phyloP scores from a whole-genome alignment of 2,329 filamentous ascomycete species.

The Diaporthe aspalathi region DNA sequence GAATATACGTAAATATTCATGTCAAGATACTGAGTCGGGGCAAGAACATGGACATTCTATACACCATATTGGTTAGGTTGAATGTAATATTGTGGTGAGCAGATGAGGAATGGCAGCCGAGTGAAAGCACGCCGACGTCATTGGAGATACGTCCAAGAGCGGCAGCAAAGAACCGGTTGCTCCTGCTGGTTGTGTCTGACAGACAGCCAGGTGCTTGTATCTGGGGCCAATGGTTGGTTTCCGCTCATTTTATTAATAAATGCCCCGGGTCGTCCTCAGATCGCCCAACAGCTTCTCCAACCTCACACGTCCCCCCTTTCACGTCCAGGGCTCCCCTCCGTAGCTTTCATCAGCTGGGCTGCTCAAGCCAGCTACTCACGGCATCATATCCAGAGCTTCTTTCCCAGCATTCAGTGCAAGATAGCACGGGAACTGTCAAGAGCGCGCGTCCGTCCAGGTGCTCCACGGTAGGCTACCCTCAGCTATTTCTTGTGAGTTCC shows the following conservation, averaged over 20 bases:
- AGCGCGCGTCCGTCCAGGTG: background rate
- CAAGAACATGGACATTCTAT: background rate
- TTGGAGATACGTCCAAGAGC: slow-evolving; percentile 9
- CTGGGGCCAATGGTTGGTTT: slow-evolving; percentile 8
- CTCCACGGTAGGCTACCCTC: slow-evolving; percentile 1
- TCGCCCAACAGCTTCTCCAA: slow-evolving; percentile 9
- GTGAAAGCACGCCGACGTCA: slow-evolving; percentile 20
- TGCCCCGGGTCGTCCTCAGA: background rate
- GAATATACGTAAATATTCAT: background rate
- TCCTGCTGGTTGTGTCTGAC: slow-evolving; percentile 2
- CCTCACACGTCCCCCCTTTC: slow-evolving; percentile 1
- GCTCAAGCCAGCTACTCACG: background rate
- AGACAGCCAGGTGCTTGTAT: slow-evolving; percentile 8
- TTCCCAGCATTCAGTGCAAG: background rate
- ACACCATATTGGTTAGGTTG: background rate
- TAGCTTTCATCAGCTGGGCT: background rate
- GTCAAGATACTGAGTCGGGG: background rate
- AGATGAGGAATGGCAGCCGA: background rate
- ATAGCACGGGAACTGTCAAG: background rate
- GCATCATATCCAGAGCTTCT: background rate
- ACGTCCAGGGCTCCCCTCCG: background rate
- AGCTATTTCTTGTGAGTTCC: background rate
- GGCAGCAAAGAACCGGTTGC: background rate
- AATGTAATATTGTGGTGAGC: background rate
- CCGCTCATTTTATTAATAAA: background rate